Conservation (phyloP, 306 rosid species). For the Myrica gale region DNA sequence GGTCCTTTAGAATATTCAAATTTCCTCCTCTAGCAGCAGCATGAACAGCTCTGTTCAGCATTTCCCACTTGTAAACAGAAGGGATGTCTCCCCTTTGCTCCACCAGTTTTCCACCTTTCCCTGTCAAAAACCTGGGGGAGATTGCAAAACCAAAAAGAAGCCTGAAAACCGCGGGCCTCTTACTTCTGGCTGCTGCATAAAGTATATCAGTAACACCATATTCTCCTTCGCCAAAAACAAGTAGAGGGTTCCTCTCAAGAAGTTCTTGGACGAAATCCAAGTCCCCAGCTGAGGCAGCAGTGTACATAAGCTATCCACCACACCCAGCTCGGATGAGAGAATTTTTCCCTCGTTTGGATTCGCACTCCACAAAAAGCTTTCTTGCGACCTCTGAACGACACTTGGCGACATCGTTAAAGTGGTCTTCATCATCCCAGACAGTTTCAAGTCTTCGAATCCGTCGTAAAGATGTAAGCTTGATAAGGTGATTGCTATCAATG, state of each 20-base stretch:
- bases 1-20: conserved; percentile 62
- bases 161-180: conserved; percentile 52
- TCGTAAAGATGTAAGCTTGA: conserved; percentile 89
- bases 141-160: conserved; percentile 67
- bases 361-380: conserved; percentile 65
- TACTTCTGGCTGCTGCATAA: conserved; percentile 68
- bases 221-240: conserved; percentile 77
- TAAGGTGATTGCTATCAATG: conserved; percentile 81
- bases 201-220: conserved; percentile 70
- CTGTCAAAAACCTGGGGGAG: conserved; percentile 62
- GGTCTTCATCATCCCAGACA: conserved; percentile 93
- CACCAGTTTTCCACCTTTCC: conserved; percentile 53
- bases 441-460: conserved; percentile 86
- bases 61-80: conserved; percentile 73
- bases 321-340: conserved; percentile 79
- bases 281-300: conserved; percentile 96
- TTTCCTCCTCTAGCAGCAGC: conserved; percentile 98
- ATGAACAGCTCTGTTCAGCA: conserved; percentile 84
- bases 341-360: conserved; percentile 56
- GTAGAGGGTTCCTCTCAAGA: conserved; percentile 55
- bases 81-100: conserved; percentile 70
- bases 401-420: conserved; percentile 70
- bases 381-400: conserved; percentile 66
- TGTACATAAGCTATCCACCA: conserved; percentile 98
- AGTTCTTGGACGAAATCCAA: conserved; percentile 55